phyloP scores from a whole-genome alignment of 352 stramenopile genomes.

The Pythium aristosporum region DNA sequence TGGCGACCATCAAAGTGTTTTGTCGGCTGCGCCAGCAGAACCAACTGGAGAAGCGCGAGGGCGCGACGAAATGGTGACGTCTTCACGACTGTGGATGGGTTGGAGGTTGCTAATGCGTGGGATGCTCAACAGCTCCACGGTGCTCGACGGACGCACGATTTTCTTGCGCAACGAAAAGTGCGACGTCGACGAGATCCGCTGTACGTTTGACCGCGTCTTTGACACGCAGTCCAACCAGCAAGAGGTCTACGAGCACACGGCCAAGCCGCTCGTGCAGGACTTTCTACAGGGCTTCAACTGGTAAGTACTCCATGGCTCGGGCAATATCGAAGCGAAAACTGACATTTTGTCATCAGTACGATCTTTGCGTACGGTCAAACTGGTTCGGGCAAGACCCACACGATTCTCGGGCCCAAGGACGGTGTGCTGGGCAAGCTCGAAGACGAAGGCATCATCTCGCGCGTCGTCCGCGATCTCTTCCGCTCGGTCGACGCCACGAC shows the following conservation, averaged over 20 bases:
- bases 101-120: conserved; percentile 6
- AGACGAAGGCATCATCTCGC: conserved; percentile 69
- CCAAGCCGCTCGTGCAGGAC: conserved; percentile 60
- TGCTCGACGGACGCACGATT: conserved; percentile 54
- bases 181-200: conserved; percentile 74
- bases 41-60: conserved; percentile 61
- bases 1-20: conserved; percentile 67
- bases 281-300: conserved; percentile 80
- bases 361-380: conserved; percentile 62
- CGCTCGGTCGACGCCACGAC: conserved; percentile 26
- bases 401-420: conserved; percentile 69
- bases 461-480: conserved; percentile 56
- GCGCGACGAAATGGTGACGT: conserved; percentile 54
- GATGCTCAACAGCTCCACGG: conserved; percentile 40
- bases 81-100: background rate
- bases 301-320: conserved; percentile 22
- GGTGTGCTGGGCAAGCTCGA: conserved; percentile 53
- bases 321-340: background rate
- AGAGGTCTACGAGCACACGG: conserved; percentile 69
- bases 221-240: conserved; percentile 51
- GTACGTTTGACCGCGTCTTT: conserved; percentile 75
- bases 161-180: conserved; percentile 65
- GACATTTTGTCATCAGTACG: conserved; percentile 28
- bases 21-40: conserved; percentile 82
- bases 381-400: conserved; percentile 63